These are phyloP conservation scores for Pseudocercospora musae DNA, from an alignment of 2,329 filamentous ascomycete species.

Conservation along the genomic window DNA sequence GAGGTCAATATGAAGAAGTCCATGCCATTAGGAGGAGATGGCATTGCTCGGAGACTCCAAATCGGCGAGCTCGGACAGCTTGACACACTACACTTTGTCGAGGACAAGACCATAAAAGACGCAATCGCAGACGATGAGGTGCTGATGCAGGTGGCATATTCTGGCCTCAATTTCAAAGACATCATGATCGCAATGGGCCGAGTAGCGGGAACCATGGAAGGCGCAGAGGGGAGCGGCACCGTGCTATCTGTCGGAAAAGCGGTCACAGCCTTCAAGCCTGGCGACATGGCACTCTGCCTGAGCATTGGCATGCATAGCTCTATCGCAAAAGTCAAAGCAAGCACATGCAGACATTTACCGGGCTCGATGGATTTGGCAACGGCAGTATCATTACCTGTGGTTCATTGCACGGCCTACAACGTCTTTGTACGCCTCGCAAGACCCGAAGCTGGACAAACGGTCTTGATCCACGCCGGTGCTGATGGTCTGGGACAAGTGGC, in stretches of 20 bases:
- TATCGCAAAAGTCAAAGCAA: background rate
- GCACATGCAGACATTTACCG: background rate
- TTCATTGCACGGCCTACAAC: background rate
- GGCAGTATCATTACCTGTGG: background rate
- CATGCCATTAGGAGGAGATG: background rate
- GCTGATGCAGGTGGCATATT: background rate
- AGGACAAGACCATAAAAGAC: background rate
- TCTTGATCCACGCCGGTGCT: conserved; percentile 36
- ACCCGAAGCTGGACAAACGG: conserved; percentile 24
- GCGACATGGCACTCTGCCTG: background rate
- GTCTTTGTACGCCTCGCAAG: background rate
- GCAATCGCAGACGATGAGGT: conserved; percentile 17
- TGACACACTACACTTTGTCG: background rate
- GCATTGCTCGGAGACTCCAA: background rate
- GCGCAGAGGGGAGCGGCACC: background rate
- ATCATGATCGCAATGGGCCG: background rate
- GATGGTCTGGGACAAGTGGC: conserved; percentile 32
- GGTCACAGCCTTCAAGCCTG: background rate
- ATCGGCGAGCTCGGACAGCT: background rate
- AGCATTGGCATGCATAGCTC: background rate
- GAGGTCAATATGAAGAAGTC: no score
- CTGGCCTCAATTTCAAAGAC: background rate
- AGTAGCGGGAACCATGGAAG: background rate
- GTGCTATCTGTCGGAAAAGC: background rate
- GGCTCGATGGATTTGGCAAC: background rate